Conservation (phyloP, 139 green algal species). For the Diplosphaera chodatii region DNA sequence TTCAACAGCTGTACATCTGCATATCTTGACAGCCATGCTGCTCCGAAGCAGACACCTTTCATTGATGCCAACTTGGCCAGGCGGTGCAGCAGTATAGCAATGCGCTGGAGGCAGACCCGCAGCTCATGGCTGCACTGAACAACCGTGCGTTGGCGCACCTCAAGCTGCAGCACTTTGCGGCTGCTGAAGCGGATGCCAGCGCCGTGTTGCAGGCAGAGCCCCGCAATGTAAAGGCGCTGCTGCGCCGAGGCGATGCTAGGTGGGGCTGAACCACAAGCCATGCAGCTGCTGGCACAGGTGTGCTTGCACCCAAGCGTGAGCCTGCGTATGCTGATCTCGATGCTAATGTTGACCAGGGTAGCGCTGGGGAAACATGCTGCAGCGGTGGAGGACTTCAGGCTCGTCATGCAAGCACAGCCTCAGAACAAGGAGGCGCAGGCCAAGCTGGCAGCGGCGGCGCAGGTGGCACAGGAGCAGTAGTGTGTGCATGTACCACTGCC, state of each 20-base stretch:
- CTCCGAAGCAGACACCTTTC: no score
- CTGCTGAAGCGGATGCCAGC: conserved; percentile 49
- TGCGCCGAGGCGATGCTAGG: conserved; percentile 48
- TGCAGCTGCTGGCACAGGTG: no score
- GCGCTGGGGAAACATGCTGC: conserved; percentile 16
- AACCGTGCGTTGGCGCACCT: conserved; percentile 75
- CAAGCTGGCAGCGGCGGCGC: conserved; percentile 8
- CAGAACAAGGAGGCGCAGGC: conserved; percentile 45
- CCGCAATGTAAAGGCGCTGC: conserved; percentile 68
- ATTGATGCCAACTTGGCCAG: neutral
- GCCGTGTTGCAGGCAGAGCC: conserved; percentile 45
- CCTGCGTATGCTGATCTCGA: no score
- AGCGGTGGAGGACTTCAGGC: conserved; percentile 27
- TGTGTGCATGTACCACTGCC: no score
- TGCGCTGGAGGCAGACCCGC: conserved; percentile 46
- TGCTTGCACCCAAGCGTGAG: no score
- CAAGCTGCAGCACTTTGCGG: conserved; percentile 43
- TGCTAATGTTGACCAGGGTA: neutral
- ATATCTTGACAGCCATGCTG: no score
- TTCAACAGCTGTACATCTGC: no score
- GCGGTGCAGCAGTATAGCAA: conserved; percentile 23
- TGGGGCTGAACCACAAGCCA: no score
- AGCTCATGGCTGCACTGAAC: conserved; percentile 46
- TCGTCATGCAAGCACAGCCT: conserved; percentile 42
- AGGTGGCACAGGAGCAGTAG: neutral